A percentile compares a stretch with the other conserved stretches of the same genome.
phyloP scores from a whole-genome alignment of 2,329 filamentous ascomycete genomes.

The Hymenoscyphus linearis region DNA sequence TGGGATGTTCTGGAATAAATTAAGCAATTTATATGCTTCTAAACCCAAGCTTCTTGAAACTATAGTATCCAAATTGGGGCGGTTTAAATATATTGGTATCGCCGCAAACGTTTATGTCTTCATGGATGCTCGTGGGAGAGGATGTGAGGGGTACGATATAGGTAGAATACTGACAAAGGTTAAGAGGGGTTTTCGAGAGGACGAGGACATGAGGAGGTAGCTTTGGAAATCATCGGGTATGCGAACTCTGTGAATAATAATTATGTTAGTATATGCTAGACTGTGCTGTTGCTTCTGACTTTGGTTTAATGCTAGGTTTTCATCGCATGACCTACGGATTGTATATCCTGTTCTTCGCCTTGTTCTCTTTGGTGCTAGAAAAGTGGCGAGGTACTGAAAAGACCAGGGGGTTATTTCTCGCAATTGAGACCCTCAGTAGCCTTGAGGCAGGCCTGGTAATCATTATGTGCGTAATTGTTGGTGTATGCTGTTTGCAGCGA shows the following conservation, averaged over 20 bases:
- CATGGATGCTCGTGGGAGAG: not conserved
- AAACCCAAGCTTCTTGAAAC: not conserved
- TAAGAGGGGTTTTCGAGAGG: constrained; percentile 49
- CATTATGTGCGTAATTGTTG: constrained; percentile 14
- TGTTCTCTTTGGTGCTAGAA: constrained; percentile 19
- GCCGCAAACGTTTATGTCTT: not conserved
- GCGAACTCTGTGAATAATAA: constrained; percentile 41
- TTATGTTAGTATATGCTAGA: not conserved
- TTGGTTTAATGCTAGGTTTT: no score
- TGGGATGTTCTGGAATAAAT: not conserved
- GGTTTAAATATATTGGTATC: not conserved
- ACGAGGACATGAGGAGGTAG: constrained; percentile 50
- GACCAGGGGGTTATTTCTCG: not conserved
- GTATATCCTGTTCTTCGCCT: constrained; percentile 38
- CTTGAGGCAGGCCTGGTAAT: constrained; percentile 17
- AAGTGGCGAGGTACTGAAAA: constrained; percentile 13
- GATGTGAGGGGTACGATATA: not conserved
- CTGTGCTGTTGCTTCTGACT: not conserved
- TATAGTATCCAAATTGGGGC: not conserved
- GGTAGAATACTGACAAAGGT: constrained; percentile 5
- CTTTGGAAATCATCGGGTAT: constrained; percentile 49
- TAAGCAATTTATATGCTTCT: not conserved
- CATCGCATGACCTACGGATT: constrained; percentile 32
- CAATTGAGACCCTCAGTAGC: constrained; percentile 13
- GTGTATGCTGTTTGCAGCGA: not conserved